phyloP scores from a whole-genome alignment of 2,329 filamentous ascomycete species.

The Aspergillus awamori region DNA sequence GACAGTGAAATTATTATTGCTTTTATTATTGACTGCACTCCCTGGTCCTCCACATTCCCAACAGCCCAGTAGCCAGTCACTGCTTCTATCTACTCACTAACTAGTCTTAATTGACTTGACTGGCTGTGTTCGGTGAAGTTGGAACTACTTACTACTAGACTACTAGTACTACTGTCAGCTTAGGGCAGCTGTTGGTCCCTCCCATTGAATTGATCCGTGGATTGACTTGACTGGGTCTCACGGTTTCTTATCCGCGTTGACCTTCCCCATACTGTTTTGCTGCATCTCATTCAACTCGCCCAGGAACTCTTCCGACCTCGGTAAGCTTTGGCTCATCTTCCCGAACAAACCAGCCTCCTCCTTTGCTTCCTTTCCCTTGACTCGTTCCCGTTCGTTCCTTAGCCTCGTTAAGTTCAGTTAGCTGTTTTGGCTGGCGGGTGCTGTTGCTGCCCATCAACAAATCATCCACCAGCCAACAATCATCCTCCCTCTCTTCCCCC shows the following conservation, averaged over 20 bases:
- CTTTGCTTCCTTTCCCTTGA: too few species aligned
- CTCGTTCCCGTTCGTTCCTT: too few species aligned
- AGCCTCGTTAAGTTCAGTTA: neutral
- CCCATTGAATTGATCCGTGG: neutral
- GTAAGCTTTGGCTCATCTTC: conserved; percentile 17
- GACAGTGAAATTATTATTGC: neutral
- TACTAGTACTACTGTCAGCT: neutral
- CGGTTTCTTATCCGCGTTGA: neutral
- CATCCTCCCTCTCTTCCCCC: neutral
- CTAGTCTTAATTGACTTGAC: neutral
- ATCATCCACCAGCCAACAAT: neutral
- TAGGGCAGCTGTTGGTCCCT: neutral
- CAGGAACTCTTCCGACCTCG: conserved; percentile 20
- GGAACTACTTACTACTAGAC: neutral
- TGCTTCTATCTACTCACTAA: too few species aligned
- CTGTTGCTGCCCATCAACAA: conserved; percentile 17
- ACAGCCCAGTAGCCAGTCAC: too few species aligned
- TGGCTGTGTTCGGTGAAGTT: neutral
- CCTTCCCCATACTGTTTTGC: neutral
- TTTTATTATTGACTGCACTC: neutral
- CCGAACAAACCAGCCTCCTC: conserved; percentile 14
- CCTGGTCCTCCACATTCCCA: neutral
- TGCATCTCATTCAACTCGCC: neutral
- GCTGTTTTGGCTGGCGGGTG: neutral
- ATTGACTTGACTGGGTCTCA: neutral